A percentile compares a stretch with the other conserved stretches of the same genome.
Evolutionary conservation across 768 basidiomycete genomes (phyloP).

Genomic region (Tubosaeta sp.): DNA sequence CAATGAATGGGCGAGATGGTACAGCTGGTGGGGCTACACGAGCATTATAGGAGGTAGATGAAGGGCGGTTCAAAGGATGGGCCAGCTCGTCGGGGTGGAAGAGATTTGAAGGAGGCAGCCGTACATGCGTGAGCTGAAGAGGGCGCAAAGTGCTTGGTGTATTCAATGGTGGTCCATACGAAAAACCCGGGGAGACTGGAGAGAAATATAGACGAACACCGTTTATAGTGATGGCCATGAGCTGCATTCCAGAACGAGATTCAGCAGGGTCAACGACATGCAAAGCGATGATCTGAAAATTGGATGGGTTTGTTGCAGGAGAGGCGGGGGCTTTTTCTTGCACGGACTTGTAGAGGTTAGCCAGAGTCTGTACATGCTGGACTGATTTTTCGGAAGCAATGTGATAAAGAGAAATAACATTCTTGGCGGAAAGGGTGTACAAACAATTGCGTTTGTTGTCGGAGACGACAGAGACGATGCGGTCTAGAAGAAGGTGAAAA

Average conservation of each 20-base stretch:
- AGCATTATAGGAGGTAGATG: slow-evolving; percentile 43
- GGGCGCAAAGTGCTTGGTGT: slow-evolving; percentile 30
- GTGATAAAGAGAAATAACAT: slow-evolving; percentile 63
- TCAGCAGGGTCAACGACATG: slow-evolving; percentile 66
- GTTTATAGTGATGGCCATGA: slow-evolving; percentile 78
- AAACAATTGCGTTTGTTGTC: slow-evolving; percentile 69
- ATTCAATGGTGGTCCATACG: slow-evolving; percentile 37
- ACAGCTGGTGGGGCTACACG: slow-evolving; percentile 42
- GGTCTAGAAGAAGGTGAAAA: slow-evolving; percentile 44
- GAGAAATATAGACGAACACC: slow-evolving; percentile 85
- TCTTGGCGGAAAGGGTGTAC: slow-evolving; percentile 70
- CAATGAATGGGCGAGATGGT: slow-evolving; percentile 52
- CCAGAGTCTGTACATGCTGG: slow-evolving; percentile 70
- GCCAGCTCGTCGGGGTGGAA: slow-evolving; percentile 72
- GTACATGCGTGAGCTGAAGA: slow-evolving; percentile 72
- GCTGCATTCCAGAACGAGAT: slow-evolving; percentile 64
- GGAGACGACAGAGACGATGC: slow-evolving; percentile 61
- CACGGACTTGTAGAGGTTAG: slow-evolving; percentile 68
- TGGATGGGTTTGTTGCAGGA: slow-evolving; percentile 63
- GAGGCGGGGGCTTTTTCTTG: slow-evolving; percentile 80
- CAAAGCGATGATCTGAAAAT: slow-evolving; percentile 65
- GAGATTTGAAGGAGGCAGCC: slow-evolving; percentile 71
- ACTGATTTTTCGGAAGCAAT: slow-evolving; percentile 61
- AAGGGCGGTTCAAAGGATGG: slow-evolving; percentile 43
- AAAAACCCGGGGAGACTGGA: slow-evolving; percentile 46